A percentile compares a stretch with the other conserved stretches of the same genome.
Conservation (phyloP, 306 rosid species). For the Nissolia schottii region DNA sequence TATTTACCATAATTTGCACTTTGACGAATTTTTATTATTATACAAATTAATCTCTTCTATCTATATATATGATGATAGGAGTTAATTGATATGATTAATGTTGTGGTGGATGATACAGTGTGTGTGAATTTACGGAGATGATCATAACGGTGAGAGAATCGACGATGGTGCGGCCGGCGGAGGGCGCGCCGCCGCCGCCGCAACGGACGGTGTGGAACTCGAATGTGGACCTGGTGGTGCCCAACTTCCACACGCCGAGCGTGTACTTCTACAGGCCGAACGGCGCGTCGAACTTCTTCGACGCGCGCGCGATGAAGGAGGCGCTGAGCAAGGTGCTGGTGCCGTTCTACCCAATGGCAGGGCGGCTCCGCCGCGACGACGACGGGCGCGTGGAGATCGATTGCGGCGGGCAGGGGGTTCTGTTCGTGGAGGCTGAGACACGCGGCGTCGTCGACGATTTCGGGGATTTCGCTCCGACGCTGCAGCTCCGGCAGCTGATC, state of each 20-base stretch:
- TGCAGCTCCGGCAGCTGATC: constrained; percentile 67
- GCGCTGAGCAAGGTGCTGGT: constrained; percentile 66
- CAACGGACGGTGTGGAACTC: constrained; percentile 62
- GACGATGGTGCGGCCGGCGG: constrained; percentile 66
- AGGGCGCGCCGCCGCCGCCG: constrained; percentile 38
- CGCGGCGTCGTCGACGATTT: constrained; percentile 51
- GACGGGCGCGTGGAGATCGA: constrained; percentile 77
- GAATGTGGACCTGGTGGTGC: constrained; percentile 68
- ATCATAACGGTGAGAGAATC: constrained; percentile 49
- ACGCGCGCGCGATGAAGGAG: constrained; percentile 42
- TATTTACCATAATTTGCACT: no score
- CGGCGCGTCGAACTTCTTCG: constrained; percentile 50
- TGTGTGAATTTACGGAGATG: constrained; percentile 25
- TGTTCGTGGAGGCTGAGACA: constrained; percentile 65
- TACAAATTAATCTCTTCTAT: no score
- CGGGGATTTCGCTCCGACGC: constrained; percentile 82
- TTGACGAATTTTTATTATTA: no score
- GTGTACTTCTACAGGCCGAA: constrained; percentile 63
- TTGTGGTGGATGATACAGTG: not conserved
- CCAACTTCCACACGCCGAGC: constrained; percentile 68
- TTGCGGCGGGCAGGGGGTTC: constrained; percentile 69
- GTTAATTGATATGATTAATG: not conserved
- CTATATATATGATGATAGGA: no score
- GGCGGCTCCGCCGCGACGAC: constrained; percentile 62
- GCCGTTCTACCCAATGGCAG: constrained; percentile 79